These are phyloP conservation scores for Teratosphaeria destructans DNA, from an alignment of 2,329 filamentous ascomycete genomes.

Conservation along the genomic window DNA sequence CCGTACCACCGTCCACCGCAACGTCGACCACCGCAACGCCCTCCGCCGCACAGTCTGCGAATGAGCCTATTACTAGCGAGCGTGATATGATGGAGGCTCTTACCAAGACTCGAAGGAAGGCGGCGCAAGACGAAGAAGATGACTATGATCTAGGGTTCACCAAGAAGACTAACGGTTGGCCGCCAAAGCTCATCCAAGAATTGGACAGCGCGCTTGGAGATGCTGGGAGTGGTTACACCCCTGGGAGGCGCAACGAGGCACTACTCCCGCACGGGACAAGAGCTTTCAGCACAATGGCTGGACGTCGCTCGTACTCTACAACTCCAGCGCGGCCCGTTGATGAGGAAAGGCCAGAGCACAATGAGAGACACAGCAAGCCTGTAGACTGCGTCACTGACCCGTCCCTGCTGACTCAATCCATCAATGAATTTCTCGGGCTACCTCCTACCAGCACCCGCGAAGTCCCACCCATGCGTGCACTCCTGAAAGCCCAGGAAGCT, in stretches of 20 bases:
- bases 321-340: background rate
- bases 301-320: background rate
- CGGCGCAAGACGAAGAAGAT: slow-evolving; percentile 6
- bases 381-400: background rate
- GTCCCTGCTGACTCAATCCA: background rate
- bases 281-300: background rate
- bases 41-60: background rate
- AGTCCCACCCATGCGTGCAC: slow-evolving; percentile 7
- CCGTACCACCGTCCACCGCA: too few relatives aligned
- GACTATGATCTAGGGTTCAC: slow-evolving; percentile 7
- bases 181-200: background rate
- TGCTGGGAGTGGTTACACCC: background rate
- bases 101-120: background rate
- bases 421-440: slow-evolving; percentile 2
- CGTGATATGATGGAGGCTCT: background rate
- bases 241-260: background rate
- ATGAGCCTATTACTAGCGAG: background rate
- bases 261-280: background rate
- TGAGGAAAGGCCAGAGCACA: background rate
- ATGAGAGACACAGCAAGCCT: background rate
- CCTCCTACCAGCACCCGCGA: background rate
- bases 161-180: background rate
- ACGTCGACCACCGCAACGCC: too few relatives aligned
- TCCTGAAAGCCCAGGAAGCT: slow-evolving; percentile 6
- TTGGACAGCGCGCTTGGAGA: background rate